Base-by-base conservation (phyloP, 768 basidiomycete genomes). In the Nidularia sp. region DNA sequence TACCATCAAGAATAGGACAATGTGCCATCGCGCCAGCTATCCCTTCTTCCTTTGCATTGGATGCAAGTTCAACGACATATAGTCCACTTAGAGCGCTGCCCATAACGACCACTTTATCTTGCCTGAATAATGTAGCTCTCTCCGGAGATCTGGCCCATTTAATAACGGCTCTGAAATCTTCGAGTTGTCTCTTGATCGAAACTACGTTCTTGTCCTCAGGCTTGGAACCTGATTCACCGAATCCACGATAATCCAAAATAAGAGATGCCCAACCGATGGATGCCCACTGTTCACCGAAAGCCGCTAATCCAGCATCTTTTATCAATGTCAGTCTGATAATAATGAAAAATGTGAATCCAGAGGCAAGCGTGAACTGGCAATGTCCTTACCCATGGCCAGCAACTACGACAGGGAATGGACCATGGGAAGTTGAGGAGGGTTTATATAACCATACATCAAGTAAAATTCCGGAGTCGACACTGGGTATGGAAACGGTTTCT, bases 171-270 rank as follows among this genome's bases (percentile, higher is more conserved):
- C 51, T 49, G 42, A 59, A 65, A 52, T 64, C 64, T 44, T 64
- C 54, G 2, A 59, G 53, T 44, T 65, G 64, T 15, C 50, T 44
- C 8, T 53, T 51, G 18, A 65, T 43, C 7, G 50, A 49, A 22
- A 64, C 55, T 9, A 64, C 41, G 52, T 62, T 60, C n/a, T 63
- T 39, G n/a, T 39, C 36, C 36, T 39, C 58, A 5, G 64, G 64
- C 39, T 65, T 33, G 3, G 62, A 62, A 34, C 51, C 64, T 8
- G 64, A 66, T 25, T 52, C 55, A 15, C 64, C 64, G 49, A 66
- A 65, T 18, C 49, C 42, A 8, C 64, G 62, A 55, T 64, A 66
- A 52, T 66, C 64, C 36, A 66, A 61, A 18, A 66, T 63, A 34
- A 66, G 57, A 4, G 64, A 62, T 5, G 64, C 64, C 25, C 48